Evolutionary conservation across 1,139 yeast genomes (phyloP), one percentile per base, ranked within the genome.

Genomic region (Taphrina communis): DNA sequence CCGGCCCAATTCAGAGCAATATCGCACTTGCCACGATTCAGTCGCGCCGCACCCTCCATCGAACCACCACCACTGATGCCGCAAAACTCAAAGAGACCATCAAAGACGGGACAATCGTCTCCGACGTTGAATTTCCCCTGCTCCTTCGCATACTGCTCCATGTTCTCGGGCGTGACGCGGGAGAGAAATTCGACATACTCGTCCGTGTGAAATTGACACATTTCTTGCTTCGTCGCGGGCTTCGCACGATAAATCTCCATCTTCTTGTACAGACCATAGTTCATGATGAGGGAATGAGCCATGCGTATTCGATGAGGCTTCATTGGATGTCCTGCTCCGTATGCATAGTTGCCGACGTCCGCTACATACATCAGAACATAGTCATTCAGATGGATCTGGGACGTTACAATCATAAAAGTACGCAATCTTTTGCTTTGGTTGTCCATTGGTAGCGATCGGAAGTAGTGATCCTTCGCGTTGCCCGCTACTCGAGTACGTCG

Each of bases 261-360:
- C 80, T 93, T 90, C 79, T 93, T 91, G 82, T 94, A 93, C 71
- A 94, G 83, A 1, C 98, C 99, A 77, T 94, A 94, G 81, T 94
- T 94, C 98, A 94, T 94, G 75, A 94, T 90, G 76, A 94, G 66
- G 31, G 60, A 35, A 36, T 65, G 65, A 25, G 97, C 96, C 98
- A 93, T 93, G 85, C 98, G 88, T 82, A 93, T 93, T 78, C 98
- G 87, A 78, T 93, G 97, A 38, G 98, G 98, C 77, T 93, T 93
- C 98, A 93, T 93, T 62, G 97, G 97, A 83, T 94, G 99, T 39
- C 97, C 97, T 9, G 97, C 95, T 71, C 98, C 98, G 78, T 94
- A 94, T 59, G 97, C 97, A 79, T 93, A 94, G 80, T 94, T 94
- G 48, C 98, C 98, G 65, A 94, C 97, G 78, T 94, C 98, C 55